These are phyloP conservation scores for Hymenoscyphus salicellus DNA, from an alignment of 2,329 filamentous ascomycete species.

Conservation along the genomic window DNA sequence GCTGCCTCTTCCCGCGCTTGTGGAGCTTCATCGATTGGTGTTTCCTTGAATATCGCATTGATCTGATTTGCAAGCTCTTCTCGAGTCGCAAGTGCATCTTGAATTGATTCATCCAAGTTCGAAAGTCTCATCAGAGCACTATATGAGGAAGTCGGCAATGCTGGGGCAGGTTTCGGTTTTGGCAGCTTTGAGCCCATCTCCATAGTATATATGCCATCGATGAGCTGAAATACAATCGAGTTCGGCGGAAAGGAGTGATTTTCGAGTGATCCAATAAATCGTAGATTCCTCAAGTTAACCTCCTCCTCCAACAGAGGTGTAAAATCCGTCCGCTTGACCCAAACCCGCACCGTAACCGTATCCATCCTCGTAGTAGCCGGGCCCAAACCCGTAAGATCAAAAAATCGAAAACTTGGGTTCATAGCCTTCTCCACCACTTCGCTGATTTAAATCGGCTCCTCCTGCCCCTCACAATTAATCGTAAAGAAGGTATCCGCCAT, in stretches of 20 bases:
- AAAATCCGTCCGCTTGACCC: slow-evolving; percentile 60
- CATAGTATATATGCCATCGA: slow-evolving; percentile 81
- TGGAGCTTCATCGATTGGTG: slow-evolving; percentile 44
- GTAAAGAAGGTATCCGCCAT: slow-evolving; percentile 91
- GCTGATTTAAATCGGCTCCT: slow-evolving; percentile 84
- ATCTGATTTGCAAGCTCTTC: slow-evolving; percentile 76
- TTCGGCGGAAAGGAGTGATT: slow-evolving; percentile 75
- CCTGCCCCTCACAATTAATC: slow-evolving; percentile 63
- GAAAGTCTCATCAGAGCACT: slow-evolving; percentile 83
- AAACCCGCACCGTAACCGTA: slow-evolving; percentile 66
- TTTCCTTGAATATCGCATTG: slow-evolving; percentile 51
- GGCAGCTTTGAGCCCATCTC: slow-evolving; percentile 54
- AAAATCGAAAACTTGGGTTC: slow-evolving; percentile 87
- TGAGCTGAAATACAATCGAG: slow-evolving; percentile 78
- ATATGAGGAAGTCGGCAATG: slow-evolving; percentile 71
- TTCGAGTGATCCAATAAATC: slow-evolving; percentile 72
- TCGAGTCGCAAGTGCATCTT: slow-evolving; percentile 79
- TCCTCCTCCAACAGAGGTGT: slow-evolving; percentile 68
- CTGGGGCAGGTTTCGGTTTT: slow-evolving; percentile 49
- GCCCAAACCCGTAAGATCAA: slow-evolving; percentile 66
- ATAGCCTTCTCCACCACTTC: slow-evolving; percentile 77
- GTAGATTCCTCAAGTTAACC: slow-evolving; percentile 68
- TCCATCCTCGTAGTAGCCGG: slow-evolving; percentile 64
- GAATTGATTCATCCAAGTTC: slow-evolving; percentile 85
- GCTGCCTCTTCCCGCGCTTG: slow-evolving; percentile 49